A percentile compares a stretch with the other conserved stretches of the same genome.
These are phyloP conservation scores for Fusarium praegraminearum DNA, from an alignment of 2,329 filamentous ascomycete genomes.

Conservation along the genomic window DNA sequence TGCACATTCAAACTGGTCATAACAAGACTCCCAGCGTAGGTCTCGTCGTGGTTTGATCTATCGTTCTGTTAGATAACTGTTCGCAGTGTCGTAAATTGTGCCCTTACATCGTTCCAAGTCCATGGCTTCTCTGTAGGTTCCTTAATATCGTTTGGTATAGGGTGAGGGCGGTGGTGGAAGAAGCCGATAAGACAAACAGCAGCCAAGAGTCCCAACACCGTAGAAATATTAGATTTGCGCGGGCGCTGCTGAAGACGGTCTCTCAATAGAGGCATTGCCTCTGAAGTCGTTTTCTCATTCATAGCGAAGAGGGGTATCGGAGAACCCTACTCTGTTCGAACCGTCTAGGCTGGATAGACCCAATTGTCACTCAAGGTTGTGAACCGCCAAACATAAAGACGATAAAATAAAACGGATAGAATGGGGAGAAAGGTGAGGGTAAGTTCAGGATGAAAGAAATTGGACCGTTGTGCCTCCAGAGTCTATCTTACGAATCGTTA, in stretches of 20 bases:
- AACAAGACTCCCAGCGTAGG: constrained; percentile 52
- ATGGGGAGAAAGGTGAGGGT: neutral
- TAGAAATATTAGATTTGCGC: constrained; percentile 11
- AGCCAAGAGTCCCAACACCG: constrained; percentile 37
- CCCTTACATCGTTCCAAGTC: constrained; percentile 46
- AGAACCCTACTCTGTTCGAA: neutral
- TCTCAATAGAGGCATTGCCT: constrained; percentile 32
- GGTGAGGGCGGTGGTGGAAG: constrained; percentile 37
- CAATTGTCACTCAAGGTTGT: neutral
- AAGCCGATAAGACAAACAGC: constrained; percentile 37
- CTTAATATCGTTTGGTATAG: neutral
- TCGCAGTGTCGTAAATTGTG: neutral
- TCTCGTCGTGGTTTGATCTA: constrained; percentile 53
- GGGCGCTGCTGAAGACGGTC: constrained; percentile 12
- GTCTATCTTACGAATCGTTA: constrained; percentile 21
- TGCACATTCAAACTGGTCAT: constrained; percentile 51
- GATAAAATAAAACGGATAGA: neutral
- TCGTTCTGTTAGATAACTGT: neutral
- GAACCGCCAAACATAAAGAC: neutral
- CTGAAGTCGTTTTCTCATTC: constrained; percentile 33
- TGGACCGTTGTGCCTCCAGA: constrained; percentile 4
- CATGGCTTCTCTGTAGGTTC: constrained; percentile 32
- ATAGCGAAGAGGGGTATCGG: constrained; percentile 11
- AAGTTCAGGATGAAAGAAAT: neutral
- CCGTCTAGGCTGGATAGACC: neutral